These are phyloP conservation scores for Chaetomium sp. DNA, from an alignment of 2,329 filamentous ascomycete species.

Conservation along the genomic window DNA sequence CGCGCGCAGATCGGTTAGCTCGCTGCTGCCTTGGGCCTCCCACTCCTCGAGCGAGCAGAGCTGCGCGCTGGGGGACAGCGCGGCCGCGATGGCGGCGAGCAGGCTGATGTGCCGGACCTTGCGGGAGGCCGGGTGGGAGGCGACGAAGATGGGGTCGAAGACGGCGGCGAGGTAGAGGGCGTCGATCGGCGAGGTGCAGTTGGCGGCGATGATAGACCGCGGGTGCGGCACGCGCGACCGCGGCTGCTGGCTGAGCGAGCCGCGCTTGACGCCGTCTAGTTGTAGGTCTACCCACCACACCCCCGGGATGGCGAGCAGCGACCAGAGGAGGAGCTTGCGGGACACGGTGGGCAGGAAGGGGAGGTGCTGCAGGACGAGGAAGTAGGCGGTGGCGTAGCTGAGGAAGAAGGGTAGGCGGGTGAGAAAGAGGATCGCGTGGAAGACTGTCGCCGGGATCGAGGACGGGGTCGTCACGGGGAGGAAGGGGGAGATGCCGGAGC, in stretches of 20 bases:
- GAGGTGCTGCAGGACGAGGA: conserved; percentile 79
- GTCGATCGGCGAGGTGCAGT: conserved; percentile 91
- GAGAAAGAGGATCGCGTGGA: conserved; percentile 74
- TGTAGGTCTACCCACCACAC: conserved; percentile 99
- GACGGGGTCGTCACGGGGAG: conserved; percentile 74
- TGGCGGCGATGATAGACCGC: conserved; percentile 82
- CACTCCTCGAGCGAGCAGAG: conserved; percentile 47
- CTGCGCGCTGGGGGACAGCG: conserved; percentile 62
- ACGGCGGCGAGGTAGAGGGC: conserved; percentile 92
- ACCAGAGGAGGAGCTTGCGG: conserved; percentile 86
- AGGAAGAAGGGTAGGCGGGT: conserved; percentile 79
- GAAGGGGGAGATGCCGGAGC: conserved; percentile 95
- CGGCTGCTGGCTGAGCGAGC: conserved; percentile 76
- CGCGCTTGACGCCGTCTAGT: conserved; percentile 93
- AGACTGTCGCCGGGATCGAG: conserved; percentile 62
- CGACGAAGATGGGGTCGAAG: conserved; percentile 93
- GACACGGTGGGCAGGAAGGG: conserved; percentile 59
- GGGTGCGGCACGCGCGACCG: conserved; percentile 74
- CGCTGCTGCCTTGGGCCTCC: conserved; percentile 24
- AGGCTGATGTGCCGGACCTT: conserved; percentile 78
- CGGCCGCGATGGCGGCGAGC: conserved; percentile 71
- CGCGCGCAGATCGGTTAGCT: conserved; percentile 61
- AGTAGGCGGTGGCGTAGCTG: conserved; percentile 68
- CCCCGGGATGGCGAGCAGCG: conserved; percentile 81
- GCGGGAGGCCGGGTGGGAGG: conserved; percentile 74